Evolutionary conservation across 179 eudicot species (phyloP).

Genomic region (Pouteria campechiana): DNA sequence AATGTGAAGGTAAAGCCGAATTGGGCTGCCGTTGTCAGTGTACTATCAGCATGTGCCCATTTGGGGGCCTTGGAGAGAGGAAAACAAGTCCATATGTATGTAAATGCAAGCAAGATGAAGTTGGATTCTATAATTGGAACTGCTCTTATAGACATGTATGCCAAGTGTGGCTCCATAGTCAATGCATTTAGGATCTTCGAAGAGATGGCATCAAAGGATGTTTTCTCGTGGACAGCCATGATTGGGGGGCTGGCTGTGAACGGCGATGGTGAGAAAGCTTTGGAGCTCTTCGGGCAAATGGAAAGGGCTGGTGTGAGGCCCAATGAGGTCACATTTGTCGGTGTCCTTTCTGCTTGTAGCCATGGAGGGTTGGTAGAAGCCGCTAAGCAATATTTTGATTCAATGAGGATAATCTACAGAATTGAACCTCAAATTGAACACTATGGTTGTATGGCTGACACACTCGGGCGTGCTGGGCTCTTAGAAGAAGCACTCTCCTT

Average conservation of each 20-base stretch:
- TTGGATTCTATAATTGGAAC: constrained; percentile 8
- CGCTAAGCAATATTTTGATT: constrained; percentile 3
- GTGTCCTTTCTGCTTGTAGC: constrained; percentile 12
- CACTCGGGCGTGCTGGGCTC: constrained; percentile 15
- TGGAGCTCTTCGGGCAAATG: constrained; percentile 11
- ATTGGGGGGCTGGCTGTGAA: constrained; percentile 14
- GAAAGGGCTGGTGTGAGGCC: constrained; percentile 8
- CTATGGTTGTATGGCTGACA: constrained; percentile 18
- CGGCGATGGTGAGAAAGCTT: constrained; percentile 6
- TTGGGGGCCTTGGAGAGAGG: constrained; percentile 16
- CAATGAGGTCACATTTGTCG: constrained; percentile 11
- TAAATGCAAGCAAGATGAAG: background rate
- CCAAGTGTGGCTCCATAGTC: constrained; percentile 16
- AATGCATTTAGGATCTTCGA: constrained; percentile 11
- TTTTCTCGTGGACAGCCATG: constrained; percentile 15
- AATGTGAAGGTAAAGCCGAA: constrained; percentile 5
- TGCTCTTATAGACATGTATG: constrained; percentile 17
- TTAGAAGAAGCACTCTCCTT: constrained; percentile 10
- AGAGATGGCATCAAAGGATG: constrained; percentile 3
- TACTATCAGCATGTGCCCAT: constrained; percentile 14
- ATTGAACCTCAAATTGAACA: constrained; percentile 11
- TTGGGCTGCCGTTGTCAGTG: constrained; percentile 7
- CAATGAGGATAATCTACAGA: constrained; percentile 3
- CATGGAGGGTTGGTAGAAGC: constrained; percentile 13
- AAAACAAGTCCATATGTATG: constrained; percentile 8